These are phyloP conservation scores for Xylaria grammica DNA, from an alignment of 495 filamentous ascomycete species.

Conservation along the genomic window DNA sequence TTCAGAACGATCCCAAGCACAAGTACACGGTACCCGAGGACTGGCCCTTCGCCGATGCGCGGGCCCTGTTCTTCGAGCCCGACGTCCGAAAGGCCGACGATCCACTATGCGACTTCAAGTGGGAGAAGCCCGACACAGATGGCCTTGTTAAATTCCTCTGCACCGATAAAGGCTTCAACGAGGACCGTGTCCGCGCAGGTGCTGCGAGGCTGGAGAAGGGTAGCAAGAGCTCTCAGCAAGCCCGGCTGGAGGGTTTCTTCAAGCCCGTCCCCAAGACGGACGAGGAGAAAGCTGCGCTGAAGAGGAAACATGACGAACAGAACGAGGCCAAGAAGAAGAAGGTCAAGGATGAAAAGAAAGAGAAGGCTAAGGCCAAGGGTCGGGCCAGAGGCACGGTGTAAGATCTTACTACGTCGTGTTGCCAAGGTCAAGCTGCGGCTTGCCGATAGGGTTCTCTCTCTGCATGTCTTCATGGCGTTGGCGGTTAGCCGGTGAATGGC, in stretches of 20 bases:
- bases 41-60: constrained; percentile 92
- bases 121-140: constrained; percentile 90
- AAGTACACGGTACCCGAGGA: constrained; percentile 86
- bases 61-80: constrained; percentile 86
- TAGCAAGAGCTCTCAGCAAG: constrained; percentile 85
- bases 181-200: constrained; percentile 83
- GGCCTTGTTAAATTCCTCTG: constrained; percentile 88
- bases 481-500: constrained; percentile 26
- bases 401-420: neutral
- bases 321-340: constrained; percentile 90
- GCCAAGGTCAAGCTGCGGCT: neutral
- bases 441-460: neutral
- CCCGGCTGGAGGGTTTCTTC: constrained; percentile 96
- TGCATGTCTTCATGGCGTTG: constrained; percentile 27
- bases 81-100: constrained; percentile 87
- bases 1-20: constrained; percentile 74
- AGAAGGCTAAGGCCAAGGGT: constrained; percentile 85
- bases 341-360: constrained; percentile 90
- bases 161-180: constrained; percentile 92
- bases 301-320: constrained; percentile 93
- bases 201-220: constrained; percentile 82
- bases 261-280: constrained; percentile 89
- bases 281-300: constrained; percentile 77
- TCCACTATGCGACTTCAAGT: constrained; percentile 93
- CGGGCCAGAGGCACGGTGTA: constrained; percentile 64